Percentiles rank a stretch among this genome's conserved stretches.
Conservation (phyloP, 2,329 filamentous ascomycete species). For the Fusarium metavorans region DNA sequence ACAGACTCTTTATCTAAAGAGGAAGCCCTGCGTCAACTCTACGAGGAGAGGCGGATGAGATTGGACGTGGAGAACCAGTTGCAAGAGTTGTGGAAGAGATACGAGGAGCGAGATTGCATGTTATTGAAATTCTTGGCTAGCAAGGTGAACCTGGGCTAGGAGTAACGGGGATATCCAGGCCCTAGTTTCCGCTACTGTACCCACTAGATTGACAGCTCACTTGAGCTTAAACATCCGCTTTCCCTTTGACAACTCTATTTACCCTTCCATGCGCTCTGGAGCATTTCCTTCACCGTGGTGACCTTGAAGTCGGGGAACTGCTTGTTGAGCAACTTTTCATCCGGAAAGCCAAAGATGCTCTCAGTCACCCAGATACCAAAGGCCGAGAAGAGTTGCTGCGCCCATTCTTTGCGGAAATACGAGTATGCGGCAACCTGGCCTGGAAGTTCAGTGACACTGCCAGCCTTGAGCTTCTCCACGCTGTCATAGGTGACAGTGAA, state of each 20-base stretch:
- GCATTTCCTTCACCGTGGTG: not conserved
- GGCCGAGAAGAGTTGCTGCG: not conserved
- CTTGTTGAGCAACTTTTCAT: not conserved
- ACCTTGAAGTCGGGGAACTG: not conserved
- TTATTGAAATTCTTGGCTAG: no score
- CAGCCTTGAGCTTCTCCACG: not conserved
- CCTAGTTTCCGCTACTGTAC: no score
- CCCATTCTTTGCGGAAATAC: not conserved
- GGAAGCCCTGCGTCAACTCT: no score
- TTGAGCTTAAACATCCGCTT: not conserved
- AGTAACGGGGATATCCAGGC: no score
- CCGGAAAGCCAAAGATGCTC: not conserved
- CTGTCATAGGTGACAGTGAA: not conserved
- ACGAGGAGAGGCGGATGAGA: no score
- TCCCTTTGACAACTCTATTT: not conserved
- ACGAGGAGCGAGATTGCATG: no score
- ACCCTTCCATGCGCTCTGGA: not conserved
- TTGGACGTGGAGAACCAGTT: no score
- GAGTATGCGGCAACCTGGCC: not conserved
- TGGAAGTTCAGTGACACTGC: not conserved
- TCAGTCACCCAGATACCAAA: not conserved
- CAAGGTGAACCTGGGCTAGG: no score
- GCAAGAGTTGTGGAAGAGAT: no score
- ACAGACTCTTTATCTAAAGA: no score
- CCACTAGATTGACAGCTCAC: no score